Evolutionary conservation across 768 basidiomycete species (phyloP).

Genomic region (Galerina sulciceps): DNA sequence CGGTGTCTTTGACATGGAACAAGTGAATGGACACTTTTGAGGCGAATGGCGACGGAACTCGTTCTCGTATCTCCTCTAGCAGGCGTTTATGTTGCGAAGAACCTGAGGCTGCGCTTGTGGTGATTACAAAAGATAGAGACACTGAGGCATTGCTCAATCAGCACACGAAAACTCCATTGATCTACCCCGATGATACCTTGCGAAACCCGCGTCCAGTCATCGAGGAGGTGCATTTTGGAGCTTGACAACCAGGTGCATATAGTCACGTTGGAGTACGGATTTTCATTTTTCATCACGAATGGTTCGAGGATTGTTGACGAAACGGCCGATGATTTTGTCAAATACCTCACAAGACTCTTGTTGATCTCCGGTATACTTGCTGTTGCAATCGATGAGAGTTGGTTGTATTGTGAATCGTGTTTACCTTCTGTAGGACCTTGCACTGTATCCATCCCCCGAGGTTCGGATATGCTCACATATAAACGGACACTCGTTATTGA

Average conservation of each 20-base stretch:
- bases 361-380: slow-evolving; percentile 1
- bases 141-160: slow-evolving; percentile 30
- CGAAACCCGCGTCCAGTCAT: slow-evolving; percentile 16
- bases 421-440: not conserved
- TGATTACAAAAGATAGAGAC: slow-evolving; percentile 53
- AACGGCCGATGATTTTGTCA: slow-evolving; percentile 11
- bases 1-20: slow-evolving; percentile 42
- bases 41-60: slow-evolving; percentile 21
- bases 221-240: slow-evolving; percentile 10
- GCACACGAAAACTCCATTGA: not conserved
- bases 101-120: slow-evolving; percentile 30
- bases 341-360: slow-evolving; percentile 14
- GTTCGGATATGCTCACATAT: slow-evolving; percentile 3
- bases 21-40: slow-evolving; percentile 48
- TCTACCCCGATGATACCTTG: slow-evolving; percentile 13
- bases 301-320: slow-evolving; percentile 16
- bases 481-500: slow-evolving; percentile 29
- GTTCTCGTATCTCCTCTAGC: slow-evolving; percentile 29
- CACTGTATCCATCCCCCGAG: not conserved
- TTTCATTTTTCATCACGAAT: slow-evolving; percentile 4
- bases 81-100: slow-evolving; percentile 30
- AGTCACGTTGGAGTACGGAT: slow-evolving; percentile 14
- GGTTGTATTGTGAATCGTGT: not conserved
- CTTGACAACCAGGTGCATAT: slow-evolving; percentile 23
- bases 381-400: not conserved